Conservation (phyloP, 306 rosid species). For the Geum urbanum region DNA sequence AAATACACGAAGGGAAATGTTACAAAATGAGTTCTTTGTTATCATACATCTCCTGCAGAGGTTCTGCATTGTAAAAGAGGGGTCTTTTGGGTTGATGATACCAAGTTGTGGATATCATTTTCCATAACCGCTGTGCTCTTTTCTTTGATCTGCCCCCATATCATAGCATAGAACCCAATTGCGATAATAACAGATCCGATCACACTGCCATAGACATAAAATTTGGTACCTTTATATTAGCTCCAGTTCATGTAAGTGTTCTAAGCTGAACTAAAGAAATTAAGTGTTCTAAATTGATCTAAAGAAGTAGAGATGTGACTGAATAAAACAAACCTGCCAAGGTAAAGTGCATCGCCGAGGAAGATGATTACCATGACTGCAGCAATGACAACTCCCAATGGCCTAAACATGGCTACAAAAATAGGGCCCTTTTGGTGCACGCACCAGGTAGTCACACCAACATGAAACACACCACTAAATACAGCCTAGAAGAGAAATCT, state of each 20-base stretch:
- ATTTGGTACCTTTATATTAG: background rate
- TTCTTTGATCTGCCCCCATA: slow-evolving; percentile 14
- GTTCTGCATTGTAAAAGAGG: background rate
- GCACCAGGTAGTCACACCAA: slow-evolving; percentile 25
- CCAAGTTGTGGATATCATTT: slow-evolving; percentile 9
- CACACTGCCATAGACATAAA: background rate
- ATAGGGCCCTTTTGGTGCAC: slow-evolving; percentile 29
- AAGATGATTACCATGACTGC: slow-evolving; percentile 22
- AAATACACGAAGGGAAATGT: too few relatives aligned
- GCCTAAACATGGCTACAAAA: slow-evolving; percentile 30
- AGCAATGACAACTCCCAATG: slow-evolving; percentile 31
- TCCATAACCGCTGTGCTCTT: background rate
- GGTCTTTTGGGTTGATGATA: slow-evolving; percentile 9
- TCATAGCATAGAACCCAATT: slow-evolving; percentile 18
- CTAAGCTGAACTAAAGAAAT: background rate
- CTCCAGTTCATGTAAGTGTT: background rate
- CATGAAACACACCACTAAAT: slow-evolving; percentile 15
- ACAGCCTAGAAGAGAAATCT: slow-evolving; percentile 13
- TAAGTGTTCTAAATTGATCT: background rate
- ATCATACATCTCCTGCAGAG: background rate
- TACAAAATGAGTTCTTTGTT: background rate
- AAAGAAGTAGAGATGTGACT: background rate
- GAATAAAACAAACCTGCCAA: slow-evolving; percentile 27
- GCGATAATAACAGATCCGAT: slow-evolving; percentile 18
- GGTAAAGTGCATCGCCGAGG: slow-evolving; percentile 28